Evolutionary conservation across 371 early-diverging fungal genomes (phyloP), one percentile per base, ranked within the genome.

Genomic region (Lichtheimia ornata): DNA sequence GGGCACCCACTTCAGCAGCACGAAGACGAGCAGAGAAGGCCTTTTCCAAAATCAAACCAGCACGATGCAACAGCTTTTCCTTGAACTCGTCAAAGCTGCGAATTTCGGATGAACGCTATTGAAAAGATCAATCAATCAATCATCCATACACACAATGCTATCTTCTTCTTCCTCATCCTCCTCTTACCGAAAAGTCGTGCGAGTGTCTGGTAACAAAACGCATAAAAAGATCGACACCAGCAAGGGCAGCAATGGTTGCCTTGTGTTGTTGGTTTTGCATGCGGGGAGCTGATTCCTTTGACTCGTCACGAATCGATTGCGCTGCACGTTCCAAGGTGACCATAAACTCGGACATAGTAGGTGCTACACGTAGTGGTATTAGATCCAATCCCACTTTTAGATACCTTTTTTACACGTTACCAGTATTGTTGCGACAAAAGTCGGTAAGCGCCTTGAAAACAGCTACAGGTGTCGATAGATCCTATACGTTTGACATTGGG

Each of bases 221-320:
- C 74, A 91, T 70, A 69, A 95, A 96, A 22, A 94, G 77, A 68
- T 95, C 95, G 65, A 95, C 91, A 45, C 97, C 98, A 28, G 97
- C 98, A 27, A 82, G 61, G 13, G 79, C 65, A 5, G 82, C 82
- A 60, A 82, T 78, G 17, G 76, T 61, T 4, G 82, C 79, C 53
- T 82, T 82, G 53, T 82, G 82, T 58, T 76, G 82, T 40, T 70
- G 70, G 18, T 70, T 57, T 50, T 60, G 59, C 22, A 52, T 51
- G 13, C 51, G 25, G n/a, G 25, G 18, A 17, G 47, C 14, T 22
- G 30, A 50, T 47, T 17, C 30, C 18, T 65, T 54, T 7, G 89
- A 82, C 20, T 77, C 70, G 67, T 92, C 65, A 28, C 76, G 76
- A 27, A 82, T 70, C 52, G 72, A 59, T 54, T 83, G 84, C 56